Evolutionary conservation across 1,284 basidiomycete species (phyloP).

Genomic region (Ganoderma multipileum): DNA sequence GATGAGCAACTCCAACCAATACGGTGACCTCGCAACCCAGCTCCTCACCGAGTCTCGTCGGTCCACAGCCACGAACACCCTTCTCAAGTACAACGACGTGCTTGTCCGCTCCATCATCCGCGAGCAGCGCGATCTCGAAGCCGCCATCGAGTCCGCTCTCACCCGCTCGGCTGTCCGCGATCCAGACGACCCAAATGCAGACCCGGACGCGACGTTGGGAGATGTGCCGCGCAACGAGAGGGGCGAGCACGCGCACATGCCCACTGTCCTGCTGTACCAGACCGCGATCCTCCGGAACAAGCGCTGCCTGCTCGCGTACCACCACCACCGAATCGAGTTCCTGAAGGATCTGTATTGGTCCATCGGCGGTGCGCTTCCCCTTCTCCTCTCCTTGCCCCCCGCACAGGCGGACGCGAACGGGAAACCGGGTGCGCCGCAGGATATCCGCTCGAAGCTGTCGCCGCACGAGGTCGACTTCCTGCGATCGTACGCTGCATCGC

Average conservation of each 20-base stretch:
- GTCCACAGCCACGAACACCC: constrained; percentile 81
- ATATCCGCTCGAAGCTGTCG: constrained; percentile 81
- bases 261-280: constrained; percentile 86
- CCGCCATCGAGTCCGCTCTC: constrained; percentile 55
- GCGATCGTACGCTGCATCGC: constrained; percentile 79
- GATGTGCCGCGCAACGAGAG: constrained; percentile 7
- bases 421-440: constrained; percentile 38
- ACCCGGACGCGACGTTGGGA: constrained; percentile 28
- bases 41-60: constrained; percentile 88
- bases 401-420: constrained; percentile 13
- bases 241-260: constrained; percentile 48
- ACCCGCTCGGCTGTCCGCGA: constrained; percentile 47
- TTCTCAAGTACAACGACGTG: constrained; percentile 93
- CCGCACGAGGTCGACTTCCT: constrained; percentile 94
- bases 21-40: constrained; percentile 86
- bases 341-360: constrained; percentile 90
- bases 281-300: constrained; percentile 91
- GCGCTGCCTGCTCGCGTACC: constrained; percentile 92
- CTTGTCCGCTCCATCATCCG: constrained; percentile 87
- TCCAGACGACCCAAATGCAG: constrained; percentile 46
- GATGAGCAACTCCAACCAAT: constrained; percentile 54
- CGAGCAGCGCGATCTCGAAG: constrained; percentile 91
- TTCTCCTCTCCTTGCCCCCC: constrained; percentile 73
- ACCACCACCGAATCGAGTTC: constrained; percentile 82
- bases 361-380: constrained; percentile 89